Evolutionary conservation across 1,139 yeast genomes (phyloP).

Genomic region (Schwanniomyces etchellsii): DNA sequence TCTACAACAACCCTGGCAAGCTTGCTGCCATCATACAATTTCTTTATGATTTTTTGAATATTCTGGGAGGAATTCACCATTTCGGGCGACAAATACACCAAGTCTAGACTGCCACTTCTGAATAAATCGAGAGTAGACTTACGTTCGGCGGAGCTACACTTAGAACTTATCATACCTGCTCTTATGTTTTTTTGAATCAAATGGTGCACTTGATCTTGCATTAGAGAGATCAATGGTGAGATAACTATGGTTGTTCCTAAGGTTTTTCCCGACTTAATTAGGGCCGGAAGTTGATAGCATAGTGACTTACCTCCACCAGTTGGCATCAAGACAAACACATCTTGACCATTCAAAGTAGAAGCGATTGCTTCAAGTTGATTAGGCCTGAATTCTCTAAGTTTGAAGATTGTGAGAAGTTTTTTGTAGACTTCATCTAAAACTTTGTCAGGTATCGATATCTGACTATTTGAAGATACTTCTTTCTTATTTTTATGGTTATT

Average conservation of each 20-base stretch:
- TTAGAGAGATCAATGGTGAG: slow-evolving; percentile 89
- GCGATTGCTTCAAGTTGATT: slow-evolving; percentile 86
- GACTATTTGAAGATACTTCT: slow-evolving; percentile 3
- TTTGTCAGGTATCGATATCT: slow-evolving; percentile 16
- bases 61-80: slow-evolving; percentile 78
- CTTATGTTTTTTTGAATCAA: slow-evolving; percentile 57
- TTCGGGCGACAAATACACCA: slow-evolving; percentile 91
- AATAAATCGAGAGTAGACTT: slow-evolving; percentile 59
- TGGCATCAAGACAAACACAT: slow-evolving; percentile 95
- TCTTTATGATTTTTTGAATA: slow-evolving; percentile 59
- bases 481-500: slow-evolving; percentile 9
- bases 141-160: slow-evolving; percentile 60
- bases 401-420: slow-evolving; percentile 55
- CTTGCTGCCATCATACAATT: slow-evolving; percentile 46
- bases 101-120: slow-evolving; percentile 59
- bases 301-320: slow-evolving; percentile 98
- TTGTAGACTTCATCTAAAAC: slow-evolving; percentile 53
- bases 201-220: slow-evolving; percentile 97
- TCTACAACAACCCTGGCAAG: slow-evolving; percentile 90
- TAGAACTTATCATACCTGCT: slow-evolving; percentile 89
- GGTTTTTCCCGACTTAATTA: slow-evolving; percentile 68
- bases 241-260: slow-evolving; percentile 86
- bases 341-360: slow-evolving; percentile 74
- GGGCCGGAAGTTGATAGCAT: slow-evolving; percentile 93
- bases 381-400: slow-evolving; percentile 62